A percentile compares a stretch with the other conserved stretches of the same genome.
These are phyloP conservation scores for Vitis rupestris DNA, from an alignment of 164 flowering plant species.

Conservation along the genomic window DNA sequence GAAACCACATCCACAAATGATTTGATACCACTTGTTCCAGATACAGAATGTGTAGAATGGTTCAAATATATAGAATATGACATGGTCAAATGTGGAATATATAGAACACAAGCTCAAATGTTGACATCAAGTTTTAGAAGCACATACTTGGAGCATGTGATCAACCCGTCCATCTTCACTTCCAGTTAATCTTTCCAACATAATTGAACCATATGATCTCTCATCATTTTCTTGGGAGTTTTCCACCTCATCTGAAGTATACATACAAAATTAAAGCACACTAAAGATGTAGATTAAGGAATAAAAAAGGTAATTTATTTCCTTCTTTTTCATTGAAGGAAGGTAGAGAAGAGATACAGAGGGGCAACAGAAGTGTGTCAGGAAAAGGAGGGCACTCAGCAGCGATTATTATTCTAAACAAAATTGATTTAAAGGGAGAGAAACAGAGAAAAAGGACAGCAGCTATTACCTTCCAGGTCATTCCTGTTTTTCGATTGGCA, in stretches of 20 bases:
- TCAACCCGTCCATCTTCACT: slow-evolving; percentile 76
- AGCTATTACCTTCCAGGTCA: slow-evolving; percentile 50
- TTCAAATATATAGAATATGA: too few species aligned
- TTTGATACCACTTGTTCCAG: too few species aligned
- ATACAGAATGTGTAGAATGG: too few species aligned
- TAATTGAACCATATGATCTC: slow-evolving; percentile 80
- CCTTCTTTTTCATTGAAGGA: neutral
- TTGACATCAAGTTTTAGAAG: neutral
- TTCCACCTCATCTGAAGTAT: slow-evolving; percentile 47
- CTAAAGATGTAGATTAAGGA: neutral
- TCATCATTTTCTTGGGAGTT: slow-evolving; percentile 38
- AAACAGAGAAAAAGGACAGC: neutral
- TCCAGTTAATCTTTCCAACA: slow-evolving; percentile 86
- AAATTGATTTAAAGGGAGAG: neutral
- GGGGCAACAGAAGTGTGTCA: too few species aligned
- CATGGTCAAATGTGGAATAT: too few species aligned
- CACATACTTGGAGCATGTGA: slow-evolving; percentile 81
- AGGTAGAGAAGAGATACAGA: too few species aligned
- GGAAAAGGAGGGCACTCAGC: too few species aligned
- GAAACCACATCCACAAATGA: too few species aligned
- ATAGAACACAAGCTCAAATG: neutral
- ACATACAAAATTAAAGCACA: neutral
- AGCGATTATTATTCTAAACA: too few species aligned
- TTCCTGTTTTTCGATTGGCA: slow-evolving; percentile 57
- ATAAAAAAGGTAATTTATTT: slow-evolving; percentile 1